phyloP scores from a whole-genome alignment of 768 basidiomycete species.

The Tylopilus felleus region DNA sequence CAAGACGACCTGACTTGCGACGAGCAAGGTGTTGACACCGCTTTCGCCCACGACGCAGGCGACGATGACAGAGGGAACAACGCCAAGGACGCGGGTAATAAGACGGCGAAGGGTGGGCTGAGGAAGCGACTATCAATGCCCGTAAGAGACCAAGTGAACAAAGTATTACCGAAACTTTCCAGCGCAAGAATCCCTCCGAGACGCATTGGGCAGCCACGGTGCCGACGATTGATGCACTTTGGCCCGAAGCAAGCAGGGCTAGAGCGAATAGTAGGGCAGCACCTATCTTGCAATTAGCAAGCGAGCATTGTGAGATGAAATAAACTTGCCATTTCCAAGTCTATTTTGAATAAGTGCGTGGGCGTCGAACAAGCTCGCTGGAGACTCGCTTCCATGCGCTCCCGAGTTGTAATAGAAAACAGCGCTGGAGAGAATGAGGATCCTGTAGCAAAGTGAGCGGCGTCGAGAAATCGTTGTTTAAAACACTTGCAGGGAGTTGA shows the following conservation, averaged over 20 bases:
- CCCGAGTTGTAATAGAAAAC: slow-evolving; percentile 67
- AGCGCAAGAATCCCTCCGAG: slow-evolving; percentile 84
- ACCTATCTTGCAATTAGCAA: slow-evolving; percentile 38
- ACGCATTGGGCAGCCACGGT: slow-evolving; percentile 90
- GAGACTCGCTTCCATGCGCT: slow-evolving; percentile 36
- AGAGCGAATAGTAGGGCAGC: slow-evolving; percentile 88
- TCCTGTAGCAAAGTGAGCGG: slow-evolving; percentile 40
- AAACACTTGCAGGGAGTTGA: slow-evolving; percentile 70
- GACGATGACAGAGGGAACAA: slow-evolving; percentile 79
- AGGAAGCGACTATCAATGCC: slow-evolving; percentile 23
- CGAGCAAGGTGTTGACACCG: slow-evolving; percentile 78
- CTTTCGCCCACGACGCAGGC: slow-evolving; percentile 64
- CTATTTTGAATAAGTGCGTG: slow-evolving; percentile 64
- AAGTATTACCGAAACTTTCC: slow-evolving; percentile 66
- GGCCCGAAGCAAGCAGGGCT: slow-evolving; percentile 80
- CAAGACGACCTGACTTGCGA: slow-evolving; percentile 81
- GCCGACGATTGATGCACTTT: slow-evolving; percentile 86
- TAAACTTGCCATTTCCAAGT: slow-evolving; percentile 61
- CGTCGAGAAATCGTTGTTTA: background rate
- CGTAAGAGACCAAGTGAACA: slow-evolving; percentile 17
- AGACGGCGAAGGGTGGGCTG: slow-evolving; percentile 78
- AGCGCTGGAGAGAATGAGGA: slow-evolving; percentile 76
- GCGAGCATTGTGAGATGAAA: background rate
- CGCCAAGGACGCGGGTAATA: slow-evolving; percentile 74
- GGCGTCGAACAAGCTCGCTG: slow-evolving; percentile 83